Base-by-base conservation (phyloP, 164 flowering plant species). In the Chimonanthus praecox region DNA sequence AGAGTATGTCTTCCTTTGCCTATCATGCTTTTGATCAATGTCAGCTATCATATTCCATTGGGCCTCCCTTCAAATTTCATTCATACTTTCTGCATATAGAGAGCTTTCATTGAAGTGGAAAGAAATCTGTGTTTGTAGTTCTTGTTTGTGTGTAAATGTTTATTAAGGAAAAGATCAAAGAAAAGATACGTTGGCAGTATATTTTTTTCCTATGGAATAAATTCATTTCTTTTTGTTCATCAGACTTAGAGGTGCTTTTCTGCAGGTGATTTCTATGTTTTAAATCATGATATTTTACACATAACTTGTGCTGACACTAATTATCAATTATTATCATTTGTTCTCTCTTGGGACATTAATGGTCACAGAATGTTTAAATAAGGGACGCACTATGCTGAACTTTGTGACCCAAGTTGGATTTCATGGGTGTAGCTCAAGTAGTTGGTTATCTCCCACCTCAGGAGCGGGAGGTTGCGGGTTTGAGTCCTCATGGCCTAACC, bases 101-200 rank as follows among this genome's bases (percentile, higher is more conserved):
- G 45, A n/a, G 58, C 58, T 48, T 68, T 33, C 33, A 7, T 68
- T 20, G 20, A 9, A 3, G 70, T 15, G 11, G 70, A 47, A 47
- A 20, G 33, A 33, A 33, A n/a, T 7, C 48, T 48, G 33, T 16
- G 20, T 68, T 7, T 45, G 16, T 6, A 2, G 70, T 68, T 68
- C 70, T 47, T 48, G 33, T 68, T 68, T 68, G 54, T 48, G 70
- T 68, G 44, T 47, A 68, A 48, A 66, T 66, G 49, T 66, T 54
- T 54, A 54, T 11, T 54, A 13, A 54, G 60, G 4, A 54, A 54
- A 13, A 11, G 60, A n/a, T 13, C 16, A 5, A 0, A 13, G 15
- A 51, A 51, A 51, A 51, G 21, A 10, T 8, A 5, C 4, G 60
- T 10, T 11, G 16, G 60, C 16, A 54, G 5, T 45, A 7, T 66